phyloP scores from a whole-genome alignment of 1,284 basidiomycete genomes.

The Irpex sp. region DNA sequence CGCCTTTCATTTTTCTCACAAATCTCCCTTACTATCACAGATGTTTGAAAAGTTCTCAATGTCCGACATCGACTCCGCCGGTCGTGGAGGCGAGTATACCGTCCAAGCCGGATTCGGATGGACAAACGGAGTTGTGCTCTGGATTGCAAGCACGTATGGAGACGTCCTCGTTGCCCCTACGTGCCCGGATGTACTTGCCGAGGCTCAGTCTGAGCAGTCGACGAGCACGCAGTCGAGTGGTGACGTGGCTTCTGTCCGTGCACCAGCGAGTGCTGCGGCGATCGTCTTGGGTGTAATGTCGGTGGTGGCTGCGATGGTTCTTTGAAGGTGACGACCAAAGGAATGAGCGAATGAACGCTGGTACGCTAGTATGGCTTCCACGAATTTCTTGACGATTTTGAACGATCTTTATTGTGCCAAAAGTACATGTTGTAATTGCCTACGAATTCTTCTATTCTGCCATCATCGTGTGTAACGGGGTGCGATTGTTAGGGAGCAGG shows the following conservation, averaged over 20 bases:
- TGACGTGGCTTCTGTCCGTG: background rate
- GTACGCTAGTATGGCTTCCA: background rate
- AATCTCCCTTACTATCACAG: constrained; percentile 41
- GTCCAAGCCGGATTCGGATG: constrained; percentile 91
- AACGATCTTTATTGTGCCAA: background rate
- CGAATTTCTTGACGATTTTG: background rate
- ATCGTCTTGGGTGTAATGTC: background rate
- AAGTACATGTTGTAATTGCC: constrained; percentile 5
- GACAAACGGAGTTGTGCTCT: constrained; percentile 89
- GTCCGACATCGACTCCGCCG: constrained; percentile 85
- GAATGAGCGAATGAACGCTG: background rate
- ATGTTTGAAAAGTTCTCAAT: constrained; percentile 93
- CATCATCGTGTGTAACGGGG: no score
- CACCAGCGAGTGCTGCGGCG: background rate
- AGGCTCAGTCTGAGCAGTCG: constrained; percentile 1
- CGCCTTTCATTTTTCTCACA: constrained; percentile 6
- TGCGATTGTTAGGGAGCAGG: no score
- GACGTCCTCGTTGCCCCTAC: constrained; percentile 66
- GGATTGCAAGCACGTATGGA: constrained; percentile 81
- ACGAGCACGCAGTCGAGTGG: background rate
- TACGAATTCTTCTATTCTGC: background rate
- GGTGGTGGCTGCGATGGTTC: background rate
- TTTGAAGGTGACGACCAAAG: background rate
- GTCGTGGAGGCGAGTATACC: constrained; percentile 88
- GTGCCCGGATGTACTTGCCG: constrained; percentile 64